Evolutionary conservation across 2,329 filamentous ascomycete species (phyloP).

Genomic region (Nothophaeocryptopus gaeumannii): DNA sequence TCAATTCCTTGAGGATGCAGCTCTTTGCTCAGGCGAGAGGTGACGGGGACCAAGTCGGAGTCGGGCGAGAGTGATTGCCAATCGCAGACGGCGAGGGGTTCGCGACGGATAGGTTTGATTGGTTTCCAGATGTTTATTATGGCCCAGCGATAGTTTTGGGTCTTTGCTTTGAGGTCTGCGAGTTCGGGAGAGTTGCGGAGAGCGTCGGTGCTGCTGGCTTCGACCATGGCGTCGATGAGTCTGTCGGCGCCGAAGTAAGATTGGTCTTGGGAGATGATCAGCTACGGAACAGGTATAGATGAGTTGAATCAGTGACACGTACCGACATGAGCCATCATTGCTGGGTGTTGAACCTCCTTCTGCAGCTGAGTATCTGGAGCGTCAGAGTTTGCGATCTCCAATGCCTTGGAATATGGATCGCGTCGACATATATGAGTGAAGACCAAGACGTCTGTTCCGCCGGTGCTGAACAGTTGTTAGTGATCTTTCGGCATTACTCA

Average conservation of each 20-base stretch:
- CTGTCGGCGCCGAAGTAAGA: too few relatives aligned
- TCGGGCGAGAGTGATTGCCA: constrained; percentile 3
- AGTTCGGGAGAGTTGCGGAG: too few relatives aligned
- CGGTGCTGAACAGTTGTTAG: background rate
- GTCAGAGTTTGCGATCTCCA: constrained; percentile 1
- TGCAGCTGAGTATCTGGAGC: background rate
- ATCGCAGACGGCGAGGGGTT: constrained; percentile 18
- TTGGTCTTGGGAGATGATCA: background rate
- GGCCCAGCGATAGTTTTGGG: background rate
- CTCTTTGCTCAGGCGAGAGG: background rate
- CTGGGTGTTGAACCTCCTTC: background rate
- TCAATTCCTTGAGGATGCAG: background rate
- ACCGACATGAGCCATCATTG: constrained; percentile 6
- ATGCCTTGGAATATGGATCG: background rate
- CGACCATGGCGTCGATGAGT: too few relatives aligned
- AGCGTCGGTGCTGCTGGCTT: too few relatives aligned
- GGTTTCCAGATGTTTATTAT: constrained; percentile 23
- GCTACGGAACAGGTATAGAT: too few relatives aligned
- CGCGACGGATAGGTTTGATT: constrained; percentile 13
- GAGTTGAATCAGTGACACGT: too few relatives aligned
- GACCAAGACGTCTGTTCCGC: constrained; percentile 2
- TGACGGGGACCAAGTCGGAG: constrained; percentile 7
- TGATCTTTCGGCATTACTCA: too few relatives aligned
- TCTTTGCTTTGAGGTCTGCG: too few relatives aligned
- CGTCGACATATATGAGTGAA: constrained; percentile 5